Evolutionary conservation across 208 protist species (phyloP).

Genomic region (Trichomonas gallinae): DNA sequence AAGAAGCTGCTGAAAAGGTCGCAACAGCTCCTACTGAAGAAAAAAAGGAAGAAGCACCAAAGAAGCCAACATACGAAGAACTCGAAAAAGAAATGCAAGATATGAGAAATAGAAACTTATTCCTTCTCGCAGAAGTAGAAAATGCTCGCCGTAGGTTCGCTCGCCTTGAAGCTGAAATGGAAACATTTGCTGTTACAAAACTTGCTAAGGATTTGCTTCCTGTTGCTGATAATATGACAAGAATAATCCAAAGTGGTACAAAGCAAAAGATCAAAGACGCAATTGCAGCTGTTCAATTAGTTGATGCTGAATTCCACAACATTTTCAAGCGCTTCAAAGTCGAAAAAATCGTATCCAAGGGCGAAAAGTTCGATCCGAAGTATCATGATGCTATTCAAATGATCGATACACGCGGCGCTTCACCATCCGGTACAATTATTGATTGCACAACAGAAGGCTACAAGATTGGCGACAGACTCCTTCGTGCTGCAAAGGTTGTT

Average conservation of each 20-base stretch:
- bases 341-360: not conserved
- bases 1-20: not conserved
- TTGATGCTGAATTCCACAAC: not conserved
- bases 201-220: not conserved
- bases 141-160: not conserved
- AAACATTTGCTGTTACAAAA: not conserved
- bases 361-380: not conserved
- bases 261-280: not conserved
- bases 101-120: not conserved
- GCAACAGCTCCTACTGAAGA: not conserved
- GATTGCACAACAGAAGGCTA: not conserved
- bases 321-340: not conserved
- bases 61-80: not conserved
- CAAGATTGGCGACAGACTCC: not conserved
- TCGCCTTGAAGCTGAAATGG: not conserved
- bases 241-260: not conserved
- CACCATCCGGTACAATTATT: not conserved
- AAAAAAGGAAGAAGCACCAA: not conserved
- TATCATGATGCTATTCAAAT: not conserved
- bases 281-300: not conserved
- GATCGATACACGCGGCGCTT: not conserved
- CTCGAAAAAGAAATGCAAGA: not conserved
- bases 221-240: not conserved
- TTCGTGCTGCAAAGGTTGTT: slow-evolving; percentile 22
- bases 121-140: not conserved